These are phyloP conservation scores for Gentiana straminea DNA, from an alignment of 257 asterid genomes.

Conservation along the genomic window DNA sequence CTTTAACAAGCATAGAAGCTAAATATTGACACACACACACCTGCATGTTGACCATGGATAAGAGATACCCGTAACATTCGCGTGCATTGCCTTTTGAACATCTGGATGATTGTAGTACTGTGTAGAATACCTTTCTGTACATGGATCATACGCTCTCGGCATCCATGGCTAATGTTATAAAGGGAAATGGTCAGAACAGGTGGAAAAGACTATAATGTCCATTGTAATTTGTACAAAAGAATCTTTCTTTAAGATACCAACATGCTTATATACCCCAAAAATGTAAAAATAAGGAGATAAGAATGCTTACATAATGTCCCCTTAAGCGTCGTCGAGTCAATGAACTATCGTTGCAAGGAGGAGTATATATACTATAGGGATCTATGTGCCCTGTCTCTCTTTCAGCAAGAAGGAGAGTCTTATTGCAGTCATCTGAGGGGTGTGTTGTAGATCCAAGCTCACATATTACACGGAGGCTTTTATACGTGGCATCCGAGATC, in stretches of 20 bases:
- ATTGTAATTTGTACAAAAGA: too few relatives aligned
- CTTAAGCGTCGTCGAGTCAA: slow-evolving; percentile 44
- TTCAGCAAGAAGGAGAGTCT: slow-evolving; percentile 45
- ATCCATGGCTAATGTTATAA: slow-evolving; percentile 67
- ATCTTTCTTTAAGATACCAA: too few relatives aligned
- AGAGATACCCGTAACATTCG: slow-evolving; percentile 56
- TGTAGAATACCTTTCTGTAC: slow-evolving; percentile 66
- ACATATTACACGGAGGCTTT: slow-evolving; percentile 41
- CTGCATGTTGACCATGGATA: slow-evolving; percentile 94
- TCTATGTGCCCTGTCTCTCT: slow-evolving; percentile 80
- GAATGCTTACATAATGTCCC: slow-evolving; percentile 73
- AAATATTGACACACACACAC: slow-evolving; percentile 18
- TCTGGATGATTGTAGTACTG: slow-evolving; percentile 74
- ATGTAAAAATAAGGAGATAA: background rate
- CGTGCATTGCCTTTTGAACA: slow-evolving; percentile 87
- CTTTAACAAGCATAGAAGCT: slow-evolving; percentile 6
- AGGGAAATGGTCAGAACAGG: slow-evolving; percentile 9
- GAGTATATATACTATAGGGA: slow-evolving; percentile 79
- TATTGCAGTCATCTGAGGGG: slow-evolving; percentile 59
- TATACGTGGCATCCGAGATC: slow-evolving; percentile 87
- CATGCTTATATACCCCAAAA: too few relatives aligned
- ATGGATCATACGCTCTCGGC: slow-evolving; percentile 90
- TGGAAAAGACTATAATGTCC: background rate
- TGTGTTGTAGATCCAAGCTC: slow-evolving; percentile 71
- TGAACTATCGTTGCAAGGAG: slow-evolving; percentile 53